Base-by-base conservation (phyloP, 140 eudicot species). In the Stevia rebaudiana region DNA sequence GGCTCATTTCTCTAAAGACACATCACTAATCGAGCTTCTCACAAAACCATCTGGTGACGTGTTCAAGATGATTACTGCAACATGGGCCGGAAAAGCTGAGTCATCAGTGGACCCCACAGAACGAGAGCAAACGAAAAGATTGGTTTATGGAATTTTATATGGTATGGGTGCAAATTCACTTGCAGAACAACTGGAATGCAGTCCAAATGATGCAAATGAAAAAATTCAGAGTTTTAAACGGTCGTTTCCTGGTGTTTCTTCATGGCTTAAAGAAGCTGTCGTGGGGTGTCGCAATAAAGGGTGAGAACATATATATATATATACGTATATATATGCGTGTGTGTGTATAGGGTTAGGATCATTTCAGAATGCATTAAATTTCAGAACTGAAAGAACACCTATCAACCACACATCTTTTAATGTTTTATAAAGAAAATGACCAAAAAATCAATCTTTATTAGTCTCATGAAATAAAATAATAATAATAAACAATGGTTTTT, bases 1-100 rank as follows among this genome's bases (percentile, higher is more conserved):
- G 99, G 97, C 99, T 17, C 99, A 94, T 78, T 94, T 94, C 74
- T 94, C 99, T 16, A 85, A 78, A 75, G 99, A 94, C 70, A 3
- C 75, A 30, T 83, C 83, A 12, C 82, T 94, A 64, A 79, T 88
- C 65, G 82, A 94, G 64, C 86, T 94, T 42, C 95, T 94, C 41
- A 79, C 84, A 66, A 65, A 83, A 60, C 95, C 90, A 37, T 70
- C 82, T 51, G 89, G 80, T 69, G 99, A 94, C 68, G 90, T 81
- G 53, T 94, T 94, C 63, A 85, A 76, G 70, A 77, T 94, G 86
- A 85, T 94, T 75, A 94, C 97, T 25, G 89, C 97, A 39, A 85
- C 77, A 73, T 94, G 99, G 99, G 76, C 88, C 0, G 78, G 80
- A 51, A 94, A 88, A 78, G 61, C 51, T n/a, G 94, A 94, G 82